Conservation (phyloP, 768 basidiomycete species). For the Amanita molliuscula region DNA sequence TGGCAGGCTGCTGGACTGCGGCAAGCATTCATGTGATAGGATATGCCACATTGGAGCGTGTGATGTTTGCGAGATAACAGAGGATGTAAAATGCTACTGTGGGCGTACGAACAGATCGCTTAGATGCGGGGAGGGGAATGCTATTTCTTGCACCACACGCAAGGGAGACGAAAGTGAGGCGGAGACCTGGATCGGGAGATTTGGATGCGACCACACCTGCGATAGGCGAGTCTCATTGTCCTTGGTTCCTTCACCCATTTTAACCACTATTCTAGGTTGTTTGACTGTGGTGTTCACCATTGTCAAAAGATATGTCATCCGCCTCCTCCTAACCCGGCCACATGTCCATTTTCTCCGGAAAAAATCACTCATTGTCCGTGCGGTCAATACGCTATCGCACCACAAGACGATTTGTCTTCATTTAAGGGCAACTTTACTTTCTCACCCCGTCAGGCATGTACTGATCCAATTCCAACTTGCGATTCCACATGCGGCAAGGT, state of each 20-base stretch:
- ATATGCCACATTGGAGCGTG: slow-evolving; percentile 77
- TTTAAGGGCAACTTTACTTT: slow-evolving; percentile 21
- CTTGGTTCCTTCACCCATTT: neutral
- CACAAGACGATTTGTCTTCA: slow-evolving; percentile 13
- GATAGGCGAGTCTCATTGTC: slow-evolving; percentile 29
- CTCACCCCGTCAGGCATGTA: slow-evolving; percentile 43
- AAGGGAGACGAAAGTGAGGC: slow-evolving; percentile 28
- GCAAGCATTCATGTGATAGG: slow-evolving; percentile 58
- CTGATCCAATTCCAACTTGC: slow-evolving; percentile 78
- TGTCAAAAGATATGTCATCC: slow-evolving; percentile 77
- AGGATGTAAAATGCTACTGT: slow-evolving; percentile 67
- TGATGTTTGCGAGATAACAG: slow-evolving; percentile 44
- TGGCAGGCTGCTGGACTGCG: slow-evolving; percentile 45
- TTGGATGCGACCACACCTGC: slow-evolving; percentile 50
- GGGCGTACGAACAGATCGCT: slow-evolving; percentile 53
- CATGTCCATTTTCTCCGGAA: slow-evolving; percentile 68
- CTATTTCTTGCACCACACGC: slow-evolving; percentile 20
- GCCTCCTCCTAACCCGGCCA: slow-evolving; percentile 41
- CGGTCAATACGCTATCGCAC: slow-evolving; percentile 47
- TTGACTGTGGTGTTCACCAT: slow-evolving; percentile 68
- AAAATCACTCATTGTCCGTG: slow-evolving; percentile 74
- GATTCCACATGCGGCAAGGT: slow-evolving; percentile 52
- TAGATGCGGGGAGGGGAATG: slow-evolving; percentile 56
- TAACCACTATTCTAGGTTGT: slow-evolving; percentile 29
- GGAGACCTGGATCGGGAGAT: slow-evolving; percentile 50